Conservation (phyloP, 2,329 filamentous ascomycete genomes). For the Magnaporthales sp. region DNA sequence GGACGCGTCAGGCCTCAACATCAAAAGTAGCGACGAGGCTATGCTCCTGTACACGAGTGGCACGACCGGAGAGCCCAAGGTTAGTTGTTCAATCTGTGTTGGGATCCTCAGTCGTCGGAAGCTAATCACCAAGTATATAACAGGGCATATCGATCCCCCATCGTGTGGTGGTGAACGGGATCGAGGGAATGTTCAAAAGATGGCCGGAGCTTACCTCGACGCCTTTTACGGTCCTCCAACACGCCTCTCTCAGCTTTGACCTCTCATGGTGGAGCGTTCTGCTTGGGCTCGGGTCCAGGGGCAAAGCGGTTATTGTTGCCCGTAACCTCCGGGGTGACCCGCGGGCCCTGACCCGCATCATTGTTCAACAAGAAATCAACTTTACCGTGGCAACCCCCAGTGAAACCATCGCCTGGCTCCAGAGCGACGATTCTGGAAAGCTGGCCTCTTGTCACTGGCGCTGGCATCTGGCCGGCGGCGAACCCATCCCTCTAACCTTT, state of each 20-base stretch:
- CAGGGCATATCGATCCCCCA: conserved; percentile 4
- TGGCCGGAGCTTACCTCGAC: conserved; percentile 7
- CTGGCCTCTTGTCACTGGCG: background rate
- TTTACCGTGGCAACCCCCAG: conserved; percentile 25
- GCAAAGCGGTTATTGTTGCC: conserved; percentile 21
- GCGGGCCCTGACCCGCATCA: conserved; percentile 18
- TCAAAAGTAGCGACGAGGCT: conserved; percentile 33
- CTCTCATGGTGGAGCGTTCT: conserved; percentile 22
- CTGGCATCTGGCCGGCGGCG: background rate
- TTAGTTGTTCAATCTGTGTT: conserved; percentile 19
- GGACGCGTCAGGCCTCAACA: background rate
- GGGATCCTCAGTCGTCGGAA: background rate
- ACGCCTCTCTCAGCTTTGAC: conserved; percentile 25
- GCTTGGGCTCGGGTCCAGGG: conserved; percentile 20
- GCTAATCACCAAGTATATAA: background rate
- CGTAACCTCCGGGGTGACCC: conserved; percentile 21
- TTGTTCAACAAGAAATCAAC: conserved; percentile 20
- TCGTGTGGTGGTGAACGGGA: conserved; percentile 7
- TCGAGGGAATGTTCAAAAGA: conserved; percentile 9
- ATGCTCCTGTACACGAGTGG: conserved; percentile 56
- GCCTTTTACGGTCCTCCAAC: conserved; percentile 22
- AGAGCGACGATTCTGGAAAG: conserved; percentile 8
- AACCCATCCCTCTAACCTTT: background rate
- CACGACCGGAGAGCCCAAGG: conserved; percentile 66
- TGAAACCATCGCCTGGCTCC: conserved; percentile 19